Base-by-base conservation (phyloP, 768 basidiomycete genomes). In the Trametes cubensis region DNA sequence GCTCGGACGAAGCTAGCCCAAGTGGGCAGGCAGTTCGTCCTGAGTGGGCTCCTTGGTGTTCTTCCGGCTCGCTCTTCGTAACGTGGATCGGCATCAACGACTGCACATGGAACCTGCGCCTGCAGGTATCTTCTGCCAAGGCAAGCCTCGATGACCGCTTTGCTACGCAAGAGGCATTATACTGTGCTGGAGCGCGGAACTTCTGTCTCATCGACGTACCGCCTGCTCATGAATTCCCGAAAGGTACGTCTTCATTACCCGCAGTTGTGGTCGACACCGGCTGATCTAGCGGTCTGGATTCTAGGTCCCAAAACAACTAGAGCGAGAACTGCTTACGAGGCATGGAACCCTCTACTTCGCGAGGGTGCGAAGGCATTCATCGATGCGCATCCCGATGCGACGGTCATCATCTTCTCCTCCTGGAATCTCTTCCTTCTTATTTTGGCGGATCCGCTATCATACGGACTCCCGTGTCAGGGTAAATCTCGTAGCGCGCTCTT, bases 71-170 rank as follows among this genome's bases (percentile, higher is more conserved):
- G 7, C 55, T 72, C 14, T 71, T 71, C 55, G 84, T 84, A 6
- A 84, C 81, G 3, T 87, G 84, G 84, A 76, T 86, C 52, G 86
- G 87, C 6, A 86, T 87, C 62, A 88, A 88, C 61, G 86, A 87
- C 72, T 80, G 81, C 76, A 81, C 77, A 80, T 83, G 71, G 56
- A 78, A 66, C 25, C 25, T 44, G 14, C 49, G 58, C 14, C 49
- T 65, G 13, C 38, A 23, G 6, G 34, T 26, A 7, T 11, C 25
- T 17, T 45, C 63, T 18, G 26, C 38, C 20, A 40, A 60, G 23
- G 18, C 15, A 64, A 70, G 44, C 23, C 66, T 81, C 20, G 51
- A 73, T 4, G 60, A 61, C 1, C 71, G 87, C 6, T 79, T 84
- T 65, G 61, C 54, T 7, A 68, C 77, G 7, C 81, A 85, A 69